phyloP scores from a whole-genome alignment of 1,284 basidiomycete genomes.

The Singerocomus rubriflavus region DNA sequence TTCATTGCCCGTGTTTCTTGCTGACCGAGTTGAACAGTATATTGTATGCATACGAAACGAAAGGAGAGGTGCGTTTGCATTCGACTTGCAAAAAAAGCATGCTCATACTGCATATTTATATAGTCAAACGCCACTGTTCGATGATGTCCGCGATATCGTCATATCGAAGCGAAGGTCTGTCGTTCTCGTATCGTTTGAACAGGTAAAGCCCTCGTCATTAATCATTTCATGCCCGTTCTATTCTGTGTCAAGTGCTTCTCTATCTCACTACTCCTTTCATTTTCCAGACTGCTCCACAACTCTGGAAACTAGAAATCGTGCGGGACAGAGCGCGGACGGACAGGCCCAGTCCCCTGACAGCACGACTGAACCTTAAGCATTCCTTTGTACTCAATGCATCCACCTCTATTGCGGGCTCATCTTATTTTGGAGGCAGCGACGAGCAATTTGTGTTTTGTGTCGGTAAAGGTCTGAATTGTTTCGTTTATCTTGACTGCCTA shows the following conservation, averaged over 20 bases:
- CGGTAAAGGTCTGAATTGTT: slow-evolving; percentile 57
- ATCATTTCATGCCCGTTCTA: too few species aligned
- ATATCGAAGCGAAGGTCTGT: slow-evolving; percentile 55
- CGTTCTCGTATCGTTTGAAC: slow-evolving; percentile 56
- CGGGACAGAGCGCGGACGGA: slow-evolving; percentile 40
- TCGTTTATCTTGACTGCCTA: neutral
- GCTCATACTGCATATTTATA: neutral
- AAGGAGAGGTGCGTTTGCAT: slow-evolving; percentile 57
- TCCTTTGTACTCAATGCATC: slow-evolving; percentile 65
- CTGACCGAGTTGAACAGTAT: slow-evolving; percentile 44
- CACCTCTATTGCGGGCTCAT: slow-evolving; percentile 76
- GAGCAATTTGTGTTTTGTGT: slow-evolving; percentile 74
- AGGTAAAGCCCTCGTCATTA: slow-evolving; percentile 38
- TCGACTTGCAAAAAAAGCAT: neutral
- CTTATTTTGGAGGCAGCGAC: slow-evolving; percentile 73
- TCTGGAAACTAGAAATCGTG: slow-evolving; percentile 71
- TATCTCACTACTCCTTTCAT: neutral
- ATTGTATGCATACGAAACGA: slow-evolving; percentile 61
- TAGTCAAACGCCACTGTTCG: slow-evolving; percentile 72
- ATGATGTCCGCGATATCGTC: slow-evolving; percentile 74
- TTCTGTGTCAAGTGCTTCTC: too few species aligned
- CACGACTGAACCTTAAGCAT: slow-evolving; percentile 55
- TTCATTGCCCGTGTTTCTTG: neutral
- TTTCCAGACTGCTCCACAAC: slow-evolving; percentile 64
- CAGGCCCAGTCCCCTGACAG: slow-evolving; percentile 33